Base-by-base conservation (phyloP, 768 basidiomycete genomes). In the Suillus decipiens region DNA sequence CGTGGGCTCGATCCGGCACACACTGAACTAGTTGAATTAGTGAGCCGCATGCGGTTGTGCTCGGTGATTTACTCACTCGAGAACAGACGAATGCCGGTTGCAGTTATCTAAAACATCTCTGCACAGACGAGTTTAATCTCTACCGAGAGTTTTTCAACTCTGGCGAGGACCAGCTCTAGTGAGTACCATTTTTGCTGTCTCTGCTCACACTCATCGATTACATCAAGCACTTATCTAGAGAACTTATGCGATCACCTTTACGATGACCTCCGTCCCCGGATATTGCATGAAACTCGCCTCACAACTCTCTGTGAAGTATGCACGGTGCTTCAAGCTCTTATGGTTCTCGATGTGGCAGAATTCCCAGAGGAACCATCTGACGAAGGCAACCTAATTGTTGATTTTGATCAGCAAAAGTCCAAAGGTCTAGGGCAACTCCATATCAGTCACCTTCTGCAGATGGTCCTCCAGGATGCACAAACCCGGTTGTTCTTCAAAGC, bases 401-500 rank as follows among this genome's bases (percentile, higher is more conserved):
- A 83, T 61, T 67, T 82, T 19, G 79, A 82, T 47, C 68, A 72
- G 43, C 68, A 69, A 28, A 72, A 74, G 47, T 66, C 70, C 53
- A 72, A 73, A 67, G 82, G 84, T 3, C 78, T 89, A 5, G 81
- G 82, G 22, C 80, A 82, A 57, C 78, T 98, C 54, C 92, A 96
- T 66, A 92, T 93, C 68, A 88, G 88, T 61, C 85, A 89, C 50
- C 78, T 99, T 3, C 77, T 98, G 54, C 86, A 90, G 71, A 93
- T 95, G 87, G 89, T 98, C 0, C 76, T 98, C 33, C 96, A 98
- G 73, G 96, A 99, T 72, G 95, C 96, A 1, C 96, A 99, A 79
- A 98, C 97, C 14, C 78, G 95, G 61, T 75, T 99, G 53, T 95
- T 98, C 69, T 99, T 99, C 84, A 92, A 97, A 73, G 96, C 96